phyloP scores from a whole-genome alignment of 2,329 filamentous ascomycete genomes.

The Penicillium sp. region DNA sequence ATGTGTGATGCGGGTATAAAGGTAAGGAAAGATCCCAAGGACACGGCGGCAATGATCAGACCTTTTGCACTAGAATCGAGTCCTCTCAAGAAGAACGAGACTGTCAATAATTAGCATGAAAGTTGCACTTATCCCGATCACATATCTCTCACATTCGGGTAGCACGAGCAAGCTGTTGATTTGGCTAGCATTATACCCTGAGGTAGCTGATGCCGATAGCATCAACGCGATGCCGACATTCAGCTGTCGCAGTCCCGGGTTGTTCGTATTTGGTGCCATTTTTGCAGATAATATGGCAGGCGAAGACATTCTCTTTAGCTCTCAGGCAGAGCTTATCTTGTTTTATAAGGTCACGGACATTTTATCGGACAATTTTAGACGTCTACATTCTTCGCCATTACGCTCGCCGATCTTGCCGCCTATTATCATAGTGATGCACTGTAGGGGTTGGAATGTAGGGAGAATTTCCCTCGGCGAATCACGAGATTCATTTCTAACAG shows the following conservation, averaged over 20 bases:
- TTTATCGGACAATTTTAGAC: conserved; percentile 14
- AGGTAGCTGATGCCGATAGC: conserved; percentile 29
- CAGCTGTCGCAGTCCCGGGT: conserved; percentile 21
- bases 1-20: conserved; percentile 30
- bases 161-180: conserved; percentile 29
- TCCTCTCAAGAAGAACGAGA: conserved; percentile 16
- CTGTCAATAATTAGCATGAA: conserved; percentile 14
- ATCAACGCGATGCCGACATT: conserved; percentile 29
- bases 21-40: conserved; percentile 24
- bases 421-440: conserved; percentile 8
- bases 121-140: background rate
- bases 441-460: conserved; percentile 19
- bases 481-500: background rate
- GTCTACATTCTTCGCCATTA: conserved; percentile 6
- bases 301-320: conserved; percentile 4
- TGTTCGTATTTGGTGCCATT: conserved; percentile 8
- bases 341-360: conserved; percentile 10
- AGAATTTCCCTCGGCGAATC: conserved; percentile 12
- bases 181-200: conserved; percentile 30
- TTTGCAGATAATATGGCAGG: background rate
- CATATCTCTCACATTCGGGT: conserved; percentile 25
- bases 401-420: conserved; percentile 9
- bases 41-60: conserved; percentile 29
- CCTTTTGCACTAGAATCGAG: conserved; percentile 22
- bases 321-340: background rate